phyloP scores from a whole-genome alignment of 129 eudicot genomes.

The Artemisia tridentata region DNA sequence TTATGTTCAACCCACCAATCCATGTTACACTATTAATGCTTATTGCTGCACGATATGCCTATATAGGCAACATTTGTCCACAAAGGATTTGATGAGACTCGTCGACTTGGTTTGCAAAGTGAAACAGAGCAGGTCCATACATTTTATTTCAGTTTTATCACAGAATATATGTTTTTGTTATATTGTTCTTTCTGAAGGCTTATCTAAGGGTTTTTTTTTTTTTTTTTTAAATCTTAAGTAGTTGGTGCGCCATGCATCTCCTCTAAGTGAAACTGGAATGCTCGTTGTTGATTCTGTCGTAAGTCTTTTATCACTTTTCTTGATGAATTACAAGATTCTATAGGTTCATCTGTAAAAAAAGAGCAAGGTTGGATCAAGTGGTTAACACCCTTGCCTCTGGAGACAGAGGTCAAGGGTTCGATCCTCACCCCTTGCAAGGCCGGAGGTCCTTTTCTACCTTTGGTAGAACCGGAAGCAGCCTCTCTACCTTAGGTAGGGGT shows the following conservation, averaged over 20 bases:
- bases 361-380: too few species aligned
- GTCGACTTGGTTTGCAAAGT: slow-evolving; percentile 80
- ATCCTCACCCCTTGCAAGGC: too few species aligned
- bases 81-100: slow-evolving; percentile 98
- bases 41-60: slow-evolving; percentile 17
- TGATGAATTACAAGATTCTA: slow-evolving; percentile 2
- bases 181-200: slow-evolving; percentile 10
- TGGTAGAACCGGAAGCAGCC: too few species aligned
- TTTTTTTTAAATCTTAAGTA: slow-evolving; percentile 27
- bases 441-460: too few species aligned
- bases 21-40: too few species aligned
- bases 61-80: slow-evolving; percentile 87
- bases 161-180: too few species aligned
- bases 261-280: slow-evolving; percentile 95
- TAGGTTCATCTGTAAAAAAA: slow-evolving; percentile 9
- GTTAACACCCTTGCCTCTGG: too few species aligned
- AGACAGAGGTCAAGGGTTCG: too few species aligned
- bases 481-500: too few species aligned
- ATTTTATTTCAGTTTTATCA: not conserved
- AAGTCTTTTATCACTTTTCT: slow-evolving; percentile 29
- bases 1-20: too few species aligned
- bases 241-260: slow-evolving; percentile 95
- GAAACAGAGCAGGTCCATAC: slow-evolving; percentile 83
- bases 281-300: slow-evolving; percentile 97
- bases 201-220: slow-evolving; percentile 24